These are phyloP conservation scores for Claviceps capensis DNA, from an alignment of 2,329 filamentous ascomycete species.

Conservation along the genomic window DNA sequence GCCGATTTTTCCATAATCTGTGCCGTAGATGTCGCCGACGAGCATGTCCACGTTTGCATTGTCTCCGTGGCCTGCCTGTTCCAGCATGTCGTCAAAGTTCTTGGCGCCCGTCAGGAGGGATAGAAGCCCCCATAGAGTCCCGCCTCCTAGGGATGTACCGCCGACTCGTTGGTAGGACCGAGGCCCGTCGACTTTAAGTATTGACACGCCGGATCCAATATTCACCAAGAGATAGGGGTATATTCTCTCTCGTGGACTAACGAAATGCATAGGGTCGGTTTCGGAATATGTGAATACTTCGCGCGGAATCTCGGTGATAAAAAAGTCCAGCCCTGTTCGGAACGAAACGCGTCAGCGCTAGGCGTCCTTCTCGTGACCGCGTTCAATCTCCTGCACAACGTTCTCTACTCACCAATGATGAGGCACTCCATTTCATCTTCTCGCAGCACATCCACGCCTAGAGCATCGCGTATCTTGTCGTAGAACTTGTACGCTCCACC, in stretches of 20 bases:
- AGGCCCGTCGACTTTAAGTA: conserved; percentile 91
- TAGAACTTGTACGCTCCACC: conserved; percentile 96
- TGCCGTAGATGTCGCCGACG: conserved; percentile 94
- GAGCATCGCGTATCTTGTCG: conserved; percentile 68
- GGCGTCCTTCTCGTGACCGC: too few species aligned
- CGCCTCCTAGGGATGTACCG: conserved; percentile 85
- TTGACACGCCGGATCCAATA: conserved; percentile 91
- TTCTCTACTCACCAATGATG: conserved; percentile 57
- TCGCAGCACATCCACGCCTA: conserved; percentile 76
- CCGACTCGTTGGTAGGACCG: conserved; percentile 80
- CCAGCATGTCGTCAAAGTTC: conserved; percentile 96
- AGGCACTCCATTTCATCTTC: conserved; percentile 99
- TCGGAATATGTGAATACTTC: conserved; percentile 97
- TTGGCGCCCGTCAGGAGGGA: conserved; percentile 84
- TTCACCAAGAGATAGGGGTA: conserved; percentile 98
- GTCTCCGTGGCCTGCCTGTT: conserved; percentile 79
- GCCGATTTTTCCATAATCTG: conserved; percentile 90
- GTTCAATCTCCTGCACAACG: too few species aligned
- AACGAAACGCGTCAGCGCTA: neutral
- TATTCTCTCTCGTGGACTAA: conserved; percentile 61
- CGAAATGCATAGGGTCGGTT: conserved; percentile 79
- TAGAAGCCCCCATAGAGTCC: conserved; percentile 93
- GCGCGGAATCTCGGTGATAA: conserved; percentile 92
- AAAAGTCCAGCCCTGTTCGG: conserved; percentile 74
- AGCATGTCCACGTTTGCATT: conserved; percentile 92